A percentile compares a stretch with the other conserved stretches of the same genome.
Evolutionary conservation across 176 grass and related monocot genomes (phyloP).

Genomic region (Ampelocalamus luodianensis): DNA sequence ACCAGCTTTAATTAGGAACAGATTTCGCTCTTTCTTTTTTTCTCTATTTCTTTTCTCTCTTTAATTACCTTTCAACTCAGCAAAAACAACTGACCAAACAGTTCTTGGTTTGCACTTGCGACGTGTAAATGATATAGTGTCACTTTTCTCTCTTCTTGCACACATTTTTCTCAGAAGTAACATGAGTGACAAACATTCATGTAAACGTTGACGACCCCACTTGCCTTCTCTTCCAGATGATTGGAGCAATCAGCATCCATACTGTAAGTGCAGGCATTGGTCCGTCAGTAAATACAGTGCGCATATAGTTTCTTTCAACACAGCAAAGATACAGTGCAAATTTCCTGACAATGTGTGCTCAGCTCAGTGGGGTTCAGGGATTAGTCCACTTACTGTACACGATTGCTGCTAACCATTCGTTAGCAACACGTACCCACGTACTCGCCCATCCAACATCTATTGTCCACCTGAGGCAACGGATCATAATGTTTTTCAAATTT

Average conservation of each 20-base stretch:
- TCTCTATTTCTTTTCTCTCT: not conserved
- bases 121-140: not conserved
- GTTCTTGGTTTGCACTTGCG: not conserved
- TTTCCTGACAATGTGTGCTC: not conserved
- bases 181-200: conserved; percentile 15
- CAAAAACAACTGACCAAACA: not conserved
- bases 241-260: conserved; percentile 41
- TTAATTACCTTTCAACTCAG: not conserved
- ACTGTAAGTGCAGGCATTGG: conserved; percentile 17
- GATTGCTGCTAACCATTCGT: conserved; percentile 86
- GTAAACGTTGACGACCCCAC: conserved; percentile 1
- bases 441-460: conserved; percentile 98
- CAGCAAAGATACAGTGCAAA: not conserved
- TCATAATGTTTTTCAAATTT: not conserved
- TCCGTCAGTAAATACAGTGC: not conserved
- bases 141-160: not conserved
- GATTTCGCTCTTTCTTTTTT: not conserved
- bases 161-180: not conserved
- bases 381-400: conserved; percentile 67
- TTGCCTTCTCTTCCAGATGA: conserved; percentile 30
- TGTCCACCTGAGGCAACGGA: conserved; percentile 60
- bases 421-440: conserved; percentile 83
- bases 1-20: not conserved
- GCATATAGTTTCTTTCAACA: too few species aligned
- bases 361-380: not conserved